Base-by-base conservation (phyloP, 164 flowering plant species). In the Tetrastigma voinierianum region DNA sequence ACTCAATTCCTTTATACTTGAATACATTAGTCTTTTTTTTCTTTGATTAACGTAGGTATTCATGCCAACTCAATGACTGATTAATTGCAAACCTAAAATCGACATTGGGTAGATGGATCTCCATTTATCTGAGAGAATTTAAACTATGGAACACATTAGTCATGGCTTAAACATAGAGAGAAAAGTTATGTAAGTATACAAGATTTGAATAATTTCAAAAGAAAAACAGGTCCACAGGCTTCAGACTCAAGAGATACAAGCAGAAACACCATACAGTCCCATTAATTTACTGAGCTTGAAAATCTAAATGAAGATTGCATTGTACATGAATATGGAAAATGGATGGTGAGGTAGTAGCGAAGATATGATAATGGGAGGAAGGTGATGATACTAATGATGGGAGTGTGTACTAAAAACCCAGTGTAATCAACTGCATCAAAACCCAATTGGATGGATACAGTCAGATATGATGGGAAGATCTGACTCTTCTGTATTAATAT, bases 361-460 rank as follows among this genome's bases (percentile, higher is more conserved):
- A 14, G 15, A 49, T 49, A 49, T 49, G 15, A 49, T 13, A 49
- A 11, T 49, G 52, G 52, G 52, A 6, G 52, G 52, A 14, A 49
- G 16, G 52, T 12, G 52, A 21, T 65, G 19, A 44, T 25, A 46
- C 6, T 40, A 46, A 66, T 66, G 68, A 56, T 57, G 59, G 43
- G 44, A 16, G 53, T 46, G 15, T 44, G 23, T 21, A 56, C 60
- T 25, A 44, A 17, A 43, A 40, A 32, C 3, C 40, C 6, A 59
- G 59, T 18, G 68, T 54, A 66, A 66, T 66, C 68, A 23, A 66
- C 46, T 56, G 68, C 68, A 57, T n/a, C 44, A 9, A 52, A 53
- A 56, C 21, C 24, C 10, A 19, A 40, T 40, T 52, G 47, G 67
- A 64, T 25, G 24, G 48, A 64, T n/a, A 6, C 4, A 23, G 11